A percentile compares a stretch with the other conserved stretches of the same genome.
Evolutionary conservation across 2,329 filamentous ascomycete species (phyloP).

Genomic region (Penicillium freii): DNA sequence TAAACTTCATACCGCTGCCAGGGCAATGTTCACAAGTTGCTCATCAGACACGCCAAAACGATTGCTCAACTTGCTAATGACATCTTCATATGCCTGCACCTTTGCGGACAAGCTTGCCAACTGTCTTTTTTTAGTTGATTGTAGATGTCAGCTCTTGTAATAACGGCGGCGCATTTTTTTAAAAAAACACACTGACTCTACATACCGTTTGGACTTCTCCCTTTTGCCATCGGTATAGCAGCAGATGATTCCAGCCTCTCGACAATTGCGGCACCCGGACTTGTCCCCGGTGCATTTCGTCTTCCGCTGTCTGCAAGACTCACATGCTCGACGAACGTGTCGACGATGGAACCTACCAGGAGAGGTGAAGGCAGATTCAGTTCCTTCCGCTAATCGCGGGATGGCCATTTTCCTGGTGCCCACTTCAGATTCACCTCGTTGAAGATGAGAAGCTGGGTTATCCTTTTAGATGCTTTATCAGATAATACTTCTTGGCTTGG

Average conservation of each 20-base stretch:
- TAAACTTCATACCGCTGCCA: constrained; percentile 30
- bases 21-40: constrained; percentile 35
- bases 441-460: constrained; percentile 21
- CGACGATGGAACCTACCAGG: constrained; percentile 38
- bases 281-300: constrained; percentile 49
- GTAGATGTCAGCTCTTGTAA: background rate
- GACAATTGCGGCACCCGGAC: constrained; percentile 45
- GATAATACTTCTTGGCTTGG: background rate
- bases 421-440: constrained; percentile 24
- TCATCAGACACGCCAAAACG: constrained; percentile 39
- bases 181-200: background rate
- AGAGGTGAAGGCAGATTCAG: constrained; percentile 34
- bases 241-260: constrained; percentile 44
- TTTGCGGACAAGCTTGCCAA: constrained; percentile 44
- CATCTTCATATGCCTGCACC: constrained; percentile 42
- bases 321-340: constrained; percentile 43
- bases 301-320: constrained; percentile 47
- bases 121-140: constrained; percentile 29
- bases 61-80: constrained; percentile 37
- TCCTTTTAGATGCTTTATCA: constrained; percentile 24
- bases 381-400: constrained; percentile 35
- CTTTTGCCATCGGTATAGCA: constrained; percentile 48
- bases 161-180: background rate
- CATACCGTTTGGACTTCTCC: constrained; percentile 46
- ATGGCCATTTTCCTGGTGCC: constrained; percentile 37